Evolutionary conservation across 176 grass and related monocot genomes (phyloP), one percentile per base, ranked within the genome.

Genomic region (Musa itinerans): DNA sequence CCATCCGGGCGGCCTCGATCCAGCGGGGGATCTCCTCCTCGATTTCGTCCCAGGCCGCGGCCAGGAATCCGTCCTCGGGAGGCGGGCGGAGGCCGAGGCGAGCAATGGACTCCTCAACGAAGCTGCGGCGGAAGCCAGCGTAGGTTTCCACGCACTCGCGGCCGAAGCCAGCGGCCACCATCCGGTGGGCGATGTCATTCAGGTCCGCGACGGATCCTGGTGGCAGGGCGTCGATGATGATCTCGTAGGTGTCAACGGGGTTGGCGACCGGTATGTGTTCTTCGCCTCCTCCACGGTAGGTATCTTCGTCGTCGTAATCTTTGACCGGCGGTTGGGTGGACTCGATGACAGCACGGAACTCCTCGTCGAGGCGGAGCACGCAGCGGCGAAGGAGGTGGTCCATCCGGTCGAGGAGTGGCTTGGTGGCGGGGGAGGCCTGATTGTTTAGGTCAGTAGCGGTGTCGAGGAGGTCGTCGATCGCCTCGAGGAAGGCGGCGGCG

Each of bases 31-130:
- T 89, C 52, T 76, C 78, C 64, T 68, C 52, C 67, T 89, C 83
- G 61, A 89, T 80, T 20, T 85, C 83, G 52, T 59, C 76, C 83
- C 86, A 89, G 22, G 72, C 25, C 50, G 14, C 63, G 62, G 22
- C 55, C 53, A 56, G 75, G 64, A 74, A 52, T 24, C 78, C 72
- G 84, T 78, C 74, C 78, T 69, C 69, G 68, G 67, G 53, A 77
- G 63, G 79, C 54, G 61, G 23, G 11, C 81, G 85, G 59, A 96
- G 78, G 25, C 89, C 93, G 0, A 96, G 93, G 34, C 89, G 89
- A 27, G 93, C 89, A 29, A 96, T 80, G 68, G 89, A 92, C 81
- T 96, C 93, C 50, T 96, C 93, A 23, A 96, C 76, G 81, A 96
- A 96, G 21, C 83, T 83, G 54, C 84, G 87, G 64, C 89, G 93